Evolutionary conservation across 805 yeast species (phyloP).

Genomic region (Tetrapisispora iriomotensis): DNA sequence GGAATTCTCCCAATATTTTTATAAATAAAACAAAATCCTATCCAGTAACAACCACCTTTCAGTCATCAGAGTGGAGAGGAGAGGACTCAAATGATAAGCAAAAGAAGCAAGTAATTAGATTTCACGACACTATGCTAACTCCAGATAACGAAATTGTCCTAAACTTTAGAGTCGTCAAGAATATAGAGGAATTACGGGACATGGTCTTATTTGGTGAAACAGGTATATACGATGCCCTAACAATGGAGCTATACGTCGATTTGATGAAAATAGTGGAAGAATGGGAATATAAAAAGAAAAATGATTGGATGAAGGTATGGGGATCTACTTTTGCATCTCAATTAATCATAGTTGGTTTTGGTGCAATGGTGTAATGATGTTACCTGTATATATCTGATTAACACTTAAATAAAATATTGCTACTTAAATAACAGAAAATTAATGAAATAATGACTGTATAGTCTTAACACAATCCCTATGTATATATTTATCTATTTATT

Average conservation of each 20-base stretch:
- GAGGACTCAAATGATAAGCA: constrained; percentile 12
- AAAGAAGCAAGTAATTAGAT: constrained; percentile 25
- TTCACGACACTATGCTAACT: constrained; percentile 25
- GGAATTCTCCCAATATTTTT: constrained; percentile 23
- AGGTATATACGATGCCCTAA: constrained; percentile 40
- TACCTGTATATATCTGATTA: constrained; percentile 1
- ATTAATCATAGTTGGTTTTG: constrained; percentile 46
- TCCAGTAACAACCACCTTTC: constrained; percentile 21
- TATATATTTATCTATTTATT: background rate
- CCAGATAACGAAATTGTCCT: constrained; percentile 22
- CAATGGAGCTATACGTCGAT: constrained; percentile 51
- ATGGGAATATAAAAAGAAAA: constrained; percentile 38
- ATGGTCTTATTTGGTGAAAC: constrained; percentile 31
- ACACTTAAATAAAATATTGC: background rate
- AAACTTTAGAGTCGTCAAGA: constrained; percentile 38
- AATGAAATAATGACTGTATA: too few relatives aligned
- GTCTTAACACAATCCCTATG: too few relatives aligned
- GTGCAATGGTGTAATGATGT: constrained; percentile 38
- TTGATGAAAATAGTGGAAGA: constrained; percentile 43
- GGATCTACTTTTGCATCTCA: constrained; percentile 53
- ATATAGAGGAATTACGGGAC: constrained; percentile 35
- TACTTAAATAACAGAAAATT: background rate
- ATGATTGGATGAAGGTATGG: constrained; percentile 44
- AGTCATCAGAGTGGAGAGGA: constrained; percentile 16
- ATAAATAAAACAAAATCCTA: constrained; percentile 21